phyloP scores from a whole-genome alignment of 164 flowering plant genomes.

The Houttuynia cordata region DNA sequence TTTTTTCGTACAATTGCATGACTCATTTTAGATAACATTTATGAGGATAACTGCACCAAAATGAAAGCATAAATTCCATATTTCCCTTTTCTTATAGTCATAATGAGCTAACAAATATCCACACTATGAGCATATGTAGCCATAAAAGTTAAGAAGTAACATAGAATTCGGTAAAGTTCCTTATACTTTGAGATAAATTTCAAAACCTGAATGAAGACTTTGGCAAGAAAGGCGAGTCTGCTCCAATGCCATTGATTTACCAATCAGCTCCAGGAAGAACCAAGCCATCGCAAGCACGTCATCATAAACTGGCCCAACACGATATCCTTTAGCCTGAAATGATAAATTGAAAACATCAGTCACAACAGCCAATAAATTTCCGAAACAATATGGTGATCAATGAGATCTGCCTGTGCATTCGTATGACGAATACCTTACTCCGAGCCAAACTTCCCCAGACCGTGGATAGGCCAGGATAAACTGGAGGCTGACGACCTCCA shows the following conservation, averaged over 20 bases:
- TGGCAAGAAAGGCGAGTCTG: constrained; percentile 73
- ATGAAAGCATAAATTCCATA: not conserved
- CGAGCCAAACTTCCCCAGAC: constrained; percentile 99
- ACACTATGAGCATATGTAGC: not conserved
- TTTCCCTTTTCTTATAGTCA: no score
- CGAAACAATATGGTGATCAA: not conserved
- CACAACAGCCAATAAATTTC: not conserved
- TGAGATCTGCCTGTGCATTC: no score
- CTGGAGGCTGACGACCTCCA: constrained; percentile 95
- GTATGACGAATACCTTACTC: constrained; percentile 54
- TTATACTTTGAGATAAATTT: not conserved
- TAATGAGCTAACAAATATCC: not conserved
- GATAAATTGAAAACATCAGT: not conserved
- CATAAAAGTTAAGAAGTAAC: not conserved
- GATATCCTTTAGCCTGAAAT: constrained; percentile 97
- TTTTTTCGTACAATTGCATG: no score
- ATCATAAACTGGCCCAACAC: constrained; percentile 99
- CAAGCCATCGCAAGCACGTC: constrained; percentile 99
- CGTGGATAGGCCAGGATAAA: constrained; percentile 94
- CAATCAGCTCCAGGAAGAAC: constrained; percentile 94
- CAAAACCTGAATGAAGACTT: constrained; percentile 71
- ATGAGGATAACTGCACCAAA: not conserved
- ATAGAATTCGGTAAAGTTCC: not conserved
- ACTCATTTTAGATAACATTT: no score
- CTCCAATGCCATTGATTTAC: constrained; percentile 97